Conservation (phyloP, 2,329 filamentous ascomycete species). For the Endocalyx cinctus region DNA sequence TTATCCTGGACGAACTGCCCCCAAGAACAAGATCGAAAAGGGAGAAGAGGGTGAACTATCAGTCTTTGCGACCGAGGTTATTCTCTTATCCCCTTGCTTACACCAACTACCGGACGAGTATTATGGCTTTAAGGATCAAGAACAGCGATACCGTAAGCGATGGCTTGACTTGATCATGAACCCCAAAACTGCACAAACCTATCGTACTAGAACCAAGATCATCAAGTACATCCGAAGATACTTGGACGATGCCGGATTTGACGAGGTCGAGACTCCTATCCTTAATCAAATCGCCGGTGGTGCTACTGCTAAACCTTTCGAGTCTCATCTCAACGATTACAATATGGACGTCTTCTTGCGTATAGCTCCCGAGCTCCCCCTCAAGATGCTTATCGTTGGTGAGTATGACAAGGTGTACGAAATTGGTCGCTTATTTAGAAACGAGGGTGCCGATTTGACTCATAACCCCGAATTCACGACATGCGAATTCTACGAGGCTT, state of each 20-base stretch:
- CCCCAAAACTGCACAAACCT: conserved; percentile 74
- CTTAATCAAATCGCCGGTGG: conserved; percentile 95
- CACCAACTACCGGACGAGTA: conserved; percentile 86
- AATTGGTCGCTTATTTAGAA: conserved; percentile 91
- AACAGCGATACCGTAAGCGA: conserved; percentile 87
- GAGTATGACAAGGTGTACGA: conserved; percentile 94
- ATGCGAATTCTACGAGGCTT: conserved; percentile 95
- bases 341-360: conserved; percentile 94
- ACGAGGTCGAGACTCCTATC: conserved; percentile 95
- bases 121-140: conserved; percentile 93
- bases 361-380: conserved; percentile 89
- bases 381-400: conserved; percentile 94
- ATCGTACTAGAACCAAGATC: conserved; percentile 82
- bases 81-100: conserved; percentile 83
- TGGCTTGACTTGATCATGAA: conserved; percentile 98
- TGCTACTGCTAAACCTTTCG: conserved; percentile 90
- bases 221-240: conserved; percentile 83
- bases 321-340: conserved; percentile 93
- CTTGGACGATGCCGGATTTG: conserved; percentile 83
- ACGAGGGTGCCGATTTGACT: conserved; percentile 86
- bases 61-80: conserved; percentile 83
- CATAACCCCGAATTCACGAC: conserved; percentile 99
- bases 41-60: conserved; percentile 86
- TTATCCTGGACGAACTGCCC: conserved; percentile 78
- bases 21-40: conserved; percentile 77